Conservation (phyloP, 495 filamentous ascomycete genomes). For the Astrothelium subdiscretum region DNA sequence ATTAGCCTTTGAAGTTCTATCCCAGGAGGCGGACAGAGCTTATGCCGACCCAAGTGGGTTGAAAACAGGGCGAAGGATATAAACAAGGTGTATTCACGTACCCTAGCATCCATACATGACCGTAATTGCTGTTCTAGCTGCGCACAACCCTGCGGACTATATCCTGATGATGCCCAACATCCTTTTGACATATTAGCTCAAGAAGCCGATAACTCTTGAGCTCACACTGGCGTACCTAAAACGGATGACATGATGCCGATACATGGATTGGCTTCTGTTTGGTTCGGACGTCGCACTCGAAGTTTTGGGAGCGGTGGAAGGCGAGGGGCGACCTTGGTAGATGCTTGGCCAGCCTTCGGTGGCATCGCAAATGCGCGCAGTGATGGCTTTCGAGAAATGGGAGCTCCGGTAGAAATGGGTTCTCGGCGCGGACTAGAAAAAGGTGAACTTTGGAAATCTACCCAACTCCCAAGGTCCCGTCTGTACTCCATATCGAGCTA, state of each 20-base stretch:
- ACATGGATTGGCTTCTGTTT: constrained; percentile 65
- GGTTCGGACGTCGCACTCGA: constrained; percentile 72
- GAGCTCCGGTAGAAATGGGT: too few species aligned
- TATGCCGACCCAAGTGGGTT: neutral
- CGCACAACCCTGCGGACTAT: constrained; percentile 60
- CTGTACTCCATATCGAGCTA: neutral
- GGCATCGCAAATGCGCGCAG: constrained; percentile 31
- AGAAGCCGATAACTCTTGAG: neutral
- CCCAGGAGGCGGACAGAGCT: neutral
- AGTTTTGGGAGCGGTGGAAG: constrained; percentile 79
- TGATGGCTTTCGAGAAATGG: neutral
- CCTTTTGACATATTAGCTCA: constrained; percentile 35
- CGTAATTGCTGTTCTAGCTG: constrained; percentile 70
- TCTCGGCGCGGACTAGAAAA: too few species aligned
- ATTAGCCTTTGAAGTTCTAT: neutral
- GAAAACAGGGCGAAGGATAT: neutral
- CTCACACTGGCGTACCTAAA: constrained; percentile 52
- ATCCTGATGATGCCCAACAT: constrained; percentile 89
- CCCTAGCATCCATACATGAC: constrained; percentile 85
- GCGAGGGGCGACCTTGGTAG: constrained; percentile 47
- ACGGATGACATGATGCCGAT: constrained; percentile 78
- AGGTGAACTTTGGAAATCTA: neutral
- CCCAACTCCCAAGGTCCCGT: too few species aligned
- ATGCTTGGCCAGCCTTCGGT: constrained; percentile 27
- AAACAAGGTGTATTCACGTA: constrained; percentile 28